phyloP scores from a whole-genome alignment of 495 filamentous ascomycete species.

The Tuber microsphaerosporum region DNA sequence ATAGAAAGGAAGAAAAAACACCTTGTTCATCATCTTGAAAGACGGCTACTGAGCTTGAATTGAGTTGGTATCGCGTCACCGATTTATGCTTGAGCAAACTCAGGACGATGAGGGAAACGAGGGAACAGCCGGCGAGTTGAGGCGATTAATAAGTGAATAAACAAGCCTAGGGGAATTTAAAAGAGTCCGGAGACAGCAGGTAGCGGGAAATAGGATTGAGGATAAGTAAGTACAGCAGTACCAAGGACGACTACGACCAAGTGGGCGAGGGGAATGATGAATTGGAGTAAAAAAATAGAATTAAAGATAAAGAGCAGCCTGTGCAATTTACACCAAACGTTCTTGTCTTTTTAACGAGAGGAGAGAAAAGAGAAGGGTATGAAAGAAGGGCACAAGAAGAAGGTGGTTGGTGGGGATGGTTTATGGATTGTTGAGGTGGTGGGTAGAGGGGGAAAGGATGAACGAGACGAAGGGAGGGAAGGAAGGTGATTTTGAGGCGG shows the following conservation, averaged over 20 bases:
- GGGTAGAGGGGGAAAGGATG: conserved; percentile 18
- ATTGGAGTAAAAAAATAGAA: conserved; percentile 1
- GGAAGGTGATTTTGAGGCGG: conserved; percentile 10
- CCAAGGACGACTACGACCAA: conserved; percentile 19
- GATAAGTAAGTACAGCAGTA: background rate
- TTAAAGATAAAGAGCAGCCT: conserved; percentile 20
- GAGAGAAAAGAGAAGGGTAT: conserved; percentile 9
- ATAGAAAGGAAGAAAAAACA: conserved; percentile 7
- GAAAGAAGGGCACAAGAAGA: conserved; percentile 17
- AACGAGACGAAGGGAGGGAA: background rate
- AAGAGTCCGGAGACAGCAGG: background rate
- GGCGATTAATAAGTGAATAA: conserved; percentile 18
- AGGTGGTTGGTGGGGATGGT: conserved; percentile 23
- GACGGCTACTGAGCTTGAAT: conserved; percentile 24
- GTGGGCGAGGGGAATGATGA: conserved; percentile 14
- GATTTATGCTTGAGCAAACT: conserved; percentile 9
- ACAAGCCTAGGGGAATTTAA: conserved; percentile 5
- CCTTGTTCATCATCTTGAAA: conserved; percentile 39
- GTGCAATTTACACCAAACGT: conserved; percentile 25
- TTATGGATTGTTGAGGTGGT: conserved; percentile 10
- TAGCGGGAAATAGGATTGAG: background rate
- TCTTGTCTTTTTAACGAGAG: conserved; percentile 22
- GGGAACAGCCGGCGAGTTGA: conserved; percentile 3
- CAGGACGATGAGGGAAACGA: conserved; percentile 9
- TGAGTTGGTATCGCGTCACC: conserved; percentile 1